These are phyloP conservation scores for Colletotrichum godetiae DNA, from an alignment of 2,329 filamentous ascomycete genomes.

Conservation along the genomic window DNA sequence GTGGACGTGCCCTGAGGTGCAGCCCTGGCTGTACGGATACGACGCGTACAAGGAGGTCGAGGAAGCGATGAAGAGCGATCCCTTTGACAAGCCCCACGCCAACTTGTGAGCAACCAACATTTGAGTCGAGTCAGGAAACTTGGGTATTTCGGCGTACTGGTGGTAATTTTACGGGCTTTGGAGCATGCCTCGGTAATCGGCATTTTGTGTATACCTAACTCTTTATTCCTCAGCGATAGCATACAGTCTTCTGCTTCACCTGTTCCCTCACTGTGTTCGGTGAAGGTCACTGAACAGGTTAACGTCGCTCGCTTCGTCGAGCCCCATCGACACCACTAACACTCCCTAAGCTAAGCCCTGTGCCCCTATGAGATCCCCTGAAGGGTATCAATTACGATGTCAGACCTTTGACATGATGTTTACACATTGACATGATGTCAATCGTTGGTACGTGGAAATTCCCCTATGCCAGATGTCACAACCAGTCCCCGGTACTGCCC, in stretches of 20 bases:
- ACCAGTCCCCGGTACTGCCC: too few relatives aligned
- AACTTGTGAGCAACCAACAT: not conserved
- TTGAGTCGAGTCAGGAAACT: not conserved
- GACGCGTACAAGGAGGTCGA: conserved; percentile 54
- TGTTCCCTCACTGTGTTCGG: too few relatives aligned
- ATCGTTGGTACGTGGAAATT: too few relatives aligned
- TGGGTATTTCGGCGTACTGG: not conserved
- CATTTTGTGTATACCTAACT: not conserved
- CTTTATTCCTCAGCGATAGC: not conserved
- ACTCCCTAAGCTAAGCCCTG: too few relatives aligned
- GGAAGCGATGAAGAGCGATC: conserved; percentile 19
- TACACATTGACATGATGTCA: too few relatives aligned
- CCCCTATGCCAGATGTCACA: too few relatives aligned
- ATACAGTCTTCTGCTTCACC: not conserved
- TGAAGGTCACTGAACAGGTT: too few relatives aligned
- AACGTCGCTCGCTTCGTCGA: too few relatives aligned
- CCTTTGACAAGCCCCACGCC: conserved; percentile 1
- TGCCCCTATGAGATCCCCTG: too few relatives aligned
- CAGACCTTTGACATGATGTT: too few relatives aligned
- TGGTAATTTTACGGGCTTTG: not conserved
- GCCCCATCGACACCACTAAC: too few relatives aligned
- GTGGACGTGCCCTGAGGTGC: conserved; percentile 71
- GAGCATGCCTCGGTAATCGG: not conserved
- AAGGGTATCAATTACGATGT: too few relatives aligned
- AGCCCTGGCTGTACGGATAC: conserved; percentile 74